Evolutionary conservation across 768 basidiomycete species (phyloP), one percentile per base, ranked within the genome.

Genomic region (Infundibulicybe gibba): DNA sequence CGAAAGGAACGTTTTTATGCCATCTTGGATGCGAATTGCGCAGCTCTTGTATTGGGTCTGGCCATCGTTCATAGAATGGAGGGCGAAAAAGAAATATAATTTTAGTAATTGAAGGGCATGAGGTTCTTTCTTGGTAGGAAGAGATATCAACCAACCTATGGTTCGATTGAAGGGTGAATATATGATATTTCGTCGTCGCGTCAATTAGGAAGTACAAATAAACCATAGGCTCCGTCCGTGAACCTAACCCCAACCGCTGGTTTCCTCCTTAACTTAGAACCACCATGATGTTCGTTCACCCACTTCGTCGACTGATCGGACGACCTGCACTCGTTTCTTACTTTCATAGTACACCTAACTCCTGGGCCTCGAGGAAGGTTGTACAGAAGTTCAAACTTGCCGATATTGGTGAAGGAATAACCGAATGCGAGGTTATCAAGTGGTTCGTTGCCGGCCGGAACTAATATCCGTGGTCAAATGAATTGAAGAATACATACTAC

Each of bases 371-470:
- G 2, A 54, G 54, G 31, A 76, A 72, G 47, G 63, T 69, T 10
- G 49, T 72, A 17, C 71, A 85, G 47, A 77, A 72, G 8, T 90
- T 90, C 71, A 88, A 81, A 48, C 78, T 90, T 33, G 87, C 88
- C 1, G 88, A 91, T 61, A 90, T 93, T 58, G 90, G 92, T 3
- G 90, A 93, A 64, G 91, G 91, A 5, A 92, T 94, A 54, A 91
- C 90, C 17, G 90, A 94, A 63, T 90, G 88, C 59, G 90, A 94
- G 66, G 77, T 94, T 53, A 82, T 94, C 40, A 85, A 83, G 62
- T 94, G 91, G 90, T 87, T 51, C 50, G 81, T 73, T 13, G 61
- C 61, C 65, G 62, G 61, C 62, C 60, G 61, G 54, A 42, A 50
- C 42, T 41, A 11, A 14, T 47, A 13, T 43, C 9, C 10, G 33